A percentile compares a stretch with the other conserved stretches of the same genome.
Conservation (phyloP, 1,139 yeast species). For the Pichia sp. region DNA sequence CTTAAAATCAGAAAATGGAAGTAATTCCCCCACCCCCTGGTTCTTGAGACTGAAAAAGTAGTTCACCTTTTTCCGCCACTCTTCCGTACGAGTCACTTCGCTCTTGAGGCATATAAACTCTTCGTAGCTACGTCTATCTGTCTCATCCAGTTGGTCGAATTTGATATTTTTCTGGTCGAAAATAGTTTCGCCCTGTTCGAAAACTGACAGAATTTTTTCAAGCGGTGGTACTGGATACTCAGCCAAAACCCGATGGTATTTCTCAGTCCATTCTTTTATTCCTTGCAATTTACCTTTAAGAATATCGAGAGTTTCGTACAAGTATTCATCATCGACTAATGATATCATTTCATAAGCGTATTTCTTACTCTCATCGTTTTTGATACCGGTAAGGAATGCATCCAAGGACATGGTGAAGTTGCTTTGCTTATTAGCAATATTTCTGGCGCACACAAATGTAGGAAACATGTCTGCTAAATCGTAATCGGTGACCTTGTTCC, state of each 20-base stretch:
- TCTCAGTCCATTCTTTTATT: slow-evolving; percentile 49
- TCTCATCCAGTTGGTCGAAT: slow-evolving; percentile 7
- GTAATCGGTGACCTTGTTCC: slow-evolving; percentile 44
- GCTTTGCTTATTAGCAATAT: slow-evolving; percentile 28
- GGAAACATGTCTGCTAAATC: slow-evolving; percentile 48
- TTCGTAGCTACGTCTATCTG: slow-evolving; percentile 11
- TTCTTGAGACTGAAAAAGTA: slow-evolving; percentile 47
- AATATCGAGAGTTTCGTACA: slow-evolving; percentile 36
- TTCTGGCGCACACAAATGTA: slow-evolving; percentile 43
- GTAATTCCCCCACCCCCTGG: slow-evolving; percentile 32
- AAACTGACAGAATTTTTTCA: slow-evolving; percentile 41
- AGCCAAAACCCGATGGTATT: slow-evolving; percentile 40
- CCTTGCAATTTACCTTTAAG: slow-evolving; percentile 41
- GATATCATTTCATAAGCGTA: slow-evolving; percentile 38
- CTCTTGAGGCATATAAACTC: slow-evolving; percentile 29
- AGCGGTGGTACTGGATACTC: slow-evolving; percentile 45
- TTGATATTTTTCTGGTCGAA: slow-evolving; percentile 24
- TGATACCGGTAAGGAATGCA: slow-evolving; percentile 35
- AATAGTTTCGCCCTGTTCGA: slow-evolving; percentile 55
- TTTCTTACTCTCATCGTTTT: slow-evolving; percentile 27
- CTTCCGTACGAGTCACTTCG: slow-evolving; percentile 44
- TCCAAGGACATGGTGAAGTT: slow-evolving; percentile 42
- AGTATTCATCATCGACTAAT: slow-evolving; percentile 49
- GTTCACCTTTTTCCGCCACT: slow-evolving; percentile 57
- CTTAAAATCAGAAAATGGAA: slow-evolving; percentile 29